Evolutionary conservation across 2,329 filamentous ascomycete genomes (phyloP), one percentile per base, ranked within the genome.

Genomic region (Pseudopithomyces chartarum): DNA sequence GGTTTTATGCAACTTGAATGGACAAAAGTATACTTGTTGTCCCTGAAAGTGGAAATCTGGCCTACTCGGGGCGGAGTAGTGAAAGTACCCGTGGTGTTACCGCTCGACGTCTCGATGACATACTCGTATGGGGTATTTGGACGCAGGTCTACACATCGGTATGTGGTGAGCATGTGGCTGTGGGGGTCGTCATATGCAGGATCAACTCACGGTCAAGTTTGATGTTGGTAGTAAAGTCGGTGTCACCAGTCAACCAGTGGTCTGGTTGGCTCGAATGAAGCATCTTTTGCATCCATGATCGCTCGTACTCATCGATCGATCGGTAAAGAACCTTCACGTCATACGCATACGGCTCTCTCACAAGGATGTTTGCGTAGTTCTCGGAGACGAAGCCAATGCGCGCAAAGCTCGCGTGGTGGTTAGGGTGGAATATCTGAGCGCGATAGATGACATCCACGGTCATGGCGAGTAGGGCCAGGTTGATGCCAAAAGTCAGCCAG

Each of bases 1-100:
- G 90, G 89, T 66, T 97, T 91, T 68, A 98, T 92, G 76, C 95
- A 99, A 40, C 92, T 97, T 0, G 92, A 95, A 3, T 93, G 92
- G 7, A 98, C 78, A 73, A 99, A 99, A 0, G 91, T 96, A 66
- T 97, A 94, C 55, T 87, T 88, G 39, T 88, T 88, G 48, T 87
- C 83, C 42, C 83, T 82, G 15, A 82, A 78, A 6, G 61, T 56
- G 0, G 87, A 84, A 60, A 85, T 82, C 1, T 84, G 81, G 11
- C 92, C 92, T 0, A 87, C 79, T 34, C 82, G 85, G 1, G 94
- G 91, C 1, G 92, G 89, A 0, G 91, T 88, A 3, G 85, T 85
- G 68, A 99, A 97, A 62, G 87, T 87, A 45, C 95, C 95, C 0
- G 87, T 87, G 67, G 94, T 89, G 70, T 95, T 93, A 72, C 95